phyloP scores from a whole-genome alignment of 805 yeast species.

The Clavispora carvajalis region DNA sequence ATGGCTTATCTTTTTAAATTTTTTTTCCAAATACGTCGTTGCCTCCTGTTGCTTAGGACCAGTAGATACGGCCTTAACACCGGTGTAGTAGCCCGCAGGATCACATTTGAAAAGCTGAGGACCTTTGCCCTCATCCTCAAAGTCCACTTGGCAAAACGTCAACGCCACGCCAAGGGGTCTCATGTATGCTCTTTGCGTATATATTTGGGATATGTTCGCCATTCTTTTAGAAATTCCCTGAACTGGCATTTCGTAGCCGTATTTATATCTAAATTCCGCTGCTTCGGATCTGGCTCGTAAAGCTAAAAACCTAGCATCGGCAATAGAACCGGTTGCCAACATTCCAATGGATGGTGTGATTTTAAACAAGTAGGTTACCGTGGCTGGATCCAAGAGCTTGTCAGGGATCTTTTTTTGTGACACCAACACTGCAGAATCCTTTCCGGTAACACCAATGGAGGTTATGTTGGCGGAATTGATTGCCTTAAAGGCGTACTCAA shows the following conservation, averaged over 20 bases:
- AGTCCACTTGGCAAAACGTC: constrained; percentile 70
- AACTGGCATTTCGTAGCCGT: constrained; percentile 96
- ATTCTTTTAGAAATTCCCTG: constrained; percentile 88
- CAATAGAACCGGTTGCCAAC: constrained; percentile 91
- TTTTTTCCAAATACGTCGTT: constrained; percentile 82
- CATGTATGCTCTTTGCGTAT: constrained; percentile 98
- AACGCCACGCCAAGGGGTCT: constrained; percentile 94
- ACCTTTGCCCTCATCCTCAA: constrained; percentile 77
- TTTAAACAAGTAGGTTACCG: constrained; percentile 81
- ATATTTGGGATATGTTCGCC: constrained; percentile 93
- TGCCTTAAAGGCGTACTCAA: constrained; percentile 96
- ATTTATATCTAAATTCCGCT: constrained; percentile 87
- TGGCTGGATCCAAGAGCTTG: constrained; percentile 79
- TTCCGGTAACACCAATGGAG: constrained; percentile 81
- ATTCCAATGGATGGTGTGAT: constrained; percentile 81
- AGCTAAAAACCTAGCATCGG: constrained; percentile 91
- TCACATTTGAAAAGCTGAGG: constrained; percentile 90
- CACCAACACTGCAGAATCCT: constrained; percentile 79
- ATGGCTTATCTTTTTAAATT: constrained; percentile 63
- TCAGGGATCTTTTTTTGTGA: constrained; percentile 97
- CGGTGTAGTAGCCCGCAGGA: constrained; percentile 94
- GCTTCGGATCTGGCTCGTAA: constrained; percentile 92
- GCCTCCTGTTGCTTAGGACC: constrained; percentile 98
- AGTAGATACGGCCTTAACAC: constrained; percentile 86
- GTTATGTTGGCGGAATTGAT: constrained; percentile 90